phyloP scores from a whole-genome alignment of 83 land plant species.

The Picea mariana region DNA sequence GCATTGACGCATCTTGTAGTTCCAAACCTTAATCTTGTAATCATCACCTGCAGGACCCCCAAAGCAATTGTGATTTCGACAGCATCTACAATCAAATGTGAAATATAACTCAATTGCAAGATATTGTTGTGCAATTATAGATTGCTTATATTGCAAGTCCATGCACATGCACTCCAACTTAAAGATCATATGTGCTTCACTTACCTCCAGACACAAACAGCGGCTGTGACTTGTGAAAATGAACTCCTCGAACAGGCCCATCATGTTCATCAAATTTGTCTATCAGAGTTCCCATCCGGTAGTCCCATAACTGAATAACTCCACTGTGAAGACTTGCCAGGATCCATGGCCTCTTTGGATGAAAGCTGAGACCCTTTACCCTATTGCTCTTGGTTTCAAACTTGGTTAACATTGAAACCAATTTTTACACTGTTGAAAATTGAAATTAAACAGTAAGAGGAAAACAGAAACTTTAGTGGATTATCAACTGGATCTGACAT shows the following conservation, averaged over 20 bases:
- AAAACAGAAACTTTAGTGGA: no score
- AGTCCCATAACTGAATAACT: slow-evolving; percentile 80
- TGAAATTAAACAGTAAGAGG: no score
- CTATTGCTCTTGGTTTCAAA: slow-evolving; percentile 32
- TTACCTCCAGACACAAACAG: slow-evolving; percentile 80
- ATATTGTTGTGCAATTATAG: not conserved
- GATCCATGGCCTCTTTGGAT: slow-evolving; percentile 13
- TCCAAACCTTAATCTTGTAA: slow-evolving; percentile 78
- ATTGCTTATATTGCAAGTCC: not conserved
- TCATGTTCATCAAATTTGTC: slow-evolving; percentile 74
- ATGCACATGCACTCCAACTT: not conserved
- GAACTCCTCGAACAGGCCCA: slow-evolving; percentile 77
- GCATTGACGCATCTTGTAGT: slow-evolving; percentile 70
- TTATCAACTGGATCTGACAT: no score
- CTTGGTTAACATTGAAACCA: slow-evolving; percentile 57
- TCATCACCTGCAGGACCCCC: slow-evolving; percentile 61
- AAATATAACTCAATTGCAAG: not conserved
- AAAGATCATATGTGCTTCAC: not conserved
- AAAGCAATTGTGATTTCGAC: slow-evolving; percentile 1
- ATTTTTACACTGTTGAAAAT: no score
- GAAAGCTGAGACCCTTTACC: slow-evolving; percentile 81
- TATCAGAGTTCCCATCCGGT: slow-evolving; percentile 68
- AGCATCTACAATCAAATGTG: not conserved
- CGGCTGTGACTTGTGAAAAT: slow-evolving; percentile 79
- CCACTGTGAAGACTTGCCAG: slow-evolving; percentile 17